Evolutionary conservation across 2,329 filamentous ascomycete genomes (phyloP), one percentile per base, ranked within the genome.

Genomic region (Paraconiothyrium sp.): DNA sequence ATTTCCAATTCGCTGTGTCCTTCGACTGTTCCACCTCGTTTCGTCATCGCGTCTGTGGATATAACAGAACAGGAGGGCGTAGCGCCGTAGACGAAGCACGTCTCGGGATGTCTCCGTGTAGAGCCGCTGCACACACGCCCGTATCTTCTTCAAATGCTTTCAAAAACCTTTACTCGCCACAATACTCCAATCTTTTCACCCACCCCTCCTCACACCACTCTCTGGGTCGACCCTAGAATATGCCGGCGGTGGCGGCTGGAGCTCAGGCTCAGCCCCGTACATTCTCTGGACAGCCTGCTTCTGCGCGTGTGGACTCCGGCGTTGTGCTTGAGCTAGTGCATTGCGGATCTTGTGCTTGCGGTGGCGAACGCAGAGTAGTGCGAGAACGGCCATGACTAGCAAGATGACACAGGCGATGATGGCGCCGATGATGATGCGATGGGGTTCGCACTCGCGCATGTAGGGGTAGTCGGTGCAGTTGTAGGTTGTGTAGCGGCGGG

Each of bases 351-450:
- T 62, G 49, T 57, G 57, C 54, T 57, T 64, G 27, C 56, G 63
- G 34, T 56, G 57, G 20, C 64, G 67, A 9, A 65, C 44, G 57
- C 58, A 68, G 27, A 69, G 51, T 3, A 66, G 43, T 1, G 54
- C 56, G 50, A 71, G 54, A 50, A 72, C 57, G 48, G 64, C 39
- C 58, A 66, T 24, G 16, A 61, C 63, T 27, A 68, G 30, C 57
- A 68, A 41, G 24, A 63, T 54, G 44, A 71, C 65, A 47, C 59
- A 32, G 54, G 68, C 48, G 30, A 72, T 64, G 43, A 72, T 70
- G 58, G 63, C 47, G 16, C 70, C 58, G 34, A 73, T 43, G 57
- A 65, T 54, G 52, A 62, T 70, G 55, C 71, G 71, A 50, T 73
- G 67, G 8, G 66, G 66, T 14, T 44, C 39, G 61, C 62, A 61